Evolutionary conservation across 805 yeast species (phyloP).

Genomic region (Ogataea angusta): DNA sequence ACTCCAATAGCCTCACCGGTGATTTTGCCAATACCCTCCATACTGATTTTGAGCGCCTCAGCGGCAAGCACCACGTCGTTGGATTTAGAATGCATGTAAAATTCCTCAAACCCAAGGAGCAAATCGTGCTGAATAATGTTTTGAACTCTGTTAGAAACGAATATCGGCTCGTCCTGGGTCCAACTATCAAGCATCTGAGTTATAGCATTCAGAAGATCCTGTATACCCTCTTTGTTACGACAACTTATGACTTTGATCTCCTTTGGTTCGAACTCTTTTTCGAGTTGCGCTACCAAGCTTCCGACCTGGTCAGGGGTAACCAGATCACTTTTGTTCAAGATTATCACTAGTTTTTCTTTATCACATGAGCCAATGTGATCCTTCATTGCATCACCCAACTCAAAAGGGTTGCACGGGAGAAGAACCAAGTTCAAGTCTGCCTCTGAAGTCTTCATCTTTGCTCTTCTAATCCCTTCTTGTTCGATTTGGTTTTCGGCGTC

Average conservation of each 20-base stretch:
- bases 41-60: slow-evolving; percentile 69
- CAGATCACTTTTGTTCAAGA: slow-evolving; percentile 63
- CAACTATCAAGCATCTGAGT: slow-evolving; percentile 1
- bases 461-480: slow-evolving; percentile 75
- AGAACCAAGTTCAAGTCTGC: slow-evolving; percentile 74
- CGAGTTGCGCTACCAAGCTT: slow-evolving; percentile 20
- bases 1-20: slow-evolving; percentile 88
- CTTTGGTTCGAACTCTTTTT: slow-evolving; percentile 27
- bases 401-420: slow-evolving; percentile 41
- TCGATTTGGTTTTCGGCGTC: slow-evolving; percentile 42
- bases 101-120: slow-evolving; percentile 67
- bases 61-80: slow-evolving; percentile 78
- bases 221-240: slow-evolving; percentile 49
- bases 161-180: slow-evolving; percentile 55
- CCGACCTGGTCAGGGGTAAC: slow-evolving; percentile 15
- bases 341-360: slow-evolving; percentile 33
- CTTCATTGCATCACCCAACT: slow-evolving; percentile 37
- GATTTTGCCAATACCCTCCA: slow-evolving; percentile 86
- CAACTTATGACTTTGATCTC: slow-evolving; percentile 57
- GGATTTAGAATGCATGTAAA: slow-evolving; percentile 43
- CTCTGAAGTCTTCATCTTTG: slow-evolving; percentile 52
- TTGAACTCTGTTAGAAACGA: slow-evolving; percentile 70
- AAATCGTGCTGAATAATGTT: slow-evolving; percentile 78
- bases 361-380: slow-evolving; percentile 33
- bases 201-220: slow-evolving; percentile 40